These are phyloP conservation scores for Corrigiola litoralis DNA, from an alignment of 179 eudicot genomes.

Conservation along the genomic window DNA sequence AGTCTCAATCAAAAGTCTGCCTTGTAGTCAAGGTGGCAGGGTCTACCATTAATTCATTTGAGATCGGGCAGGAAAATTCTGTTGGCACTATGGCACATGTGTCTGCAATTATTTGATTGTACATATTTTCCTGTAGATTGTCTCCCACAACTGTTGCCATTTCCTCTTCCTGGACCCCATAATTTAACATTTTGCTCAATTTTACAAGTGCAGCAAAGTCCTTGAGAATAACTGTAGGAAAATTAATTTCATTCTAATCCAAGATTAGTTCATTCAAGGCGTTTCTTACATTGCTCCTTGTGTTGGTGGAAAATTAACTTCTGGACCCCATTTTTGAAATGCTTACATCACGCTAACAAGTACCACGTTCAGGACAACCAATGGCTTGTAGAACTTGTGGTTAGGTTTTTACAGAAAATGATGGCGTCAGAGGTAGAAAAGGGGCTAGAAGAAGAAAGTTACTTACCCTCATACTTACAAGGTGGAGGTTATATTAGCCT, in stretches of 20 bases:
- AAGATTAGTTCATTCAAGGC: slow-evolving; percentile 5
- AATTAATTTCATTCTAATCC: not conserved
- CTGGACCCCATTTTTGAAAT: no score
- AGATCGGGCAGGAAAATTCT: slow-evolving; percentile 15
- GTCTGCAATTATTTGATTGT: not conserved
- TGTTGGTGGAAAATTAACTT: no score
- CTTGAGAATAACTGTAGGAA: not conserved
- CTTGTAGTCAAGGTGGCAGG: slow-evolving; percentile 14
- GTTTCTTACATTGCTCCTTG: slow-evolving; percentile 1
- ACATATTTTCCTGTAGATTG: not conserved
- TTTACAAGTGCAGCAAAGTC: slow-evolving; percentile 6
- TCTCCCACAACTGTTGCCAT: not conserved
- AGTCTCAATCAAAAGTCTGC: slow-evolving; percentile 9
- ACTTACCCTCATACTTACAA: no score
- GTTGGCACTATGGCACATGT: not conserved
- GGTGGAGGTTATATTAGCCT: no score
- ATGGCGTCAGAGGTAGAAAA: no score
- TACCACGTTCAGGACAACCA: no score
- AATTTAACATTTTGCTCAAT: not conserved
- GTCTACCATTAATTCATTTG: slow-evolving; percentile 15
- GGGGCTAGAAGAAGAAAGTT: no score
- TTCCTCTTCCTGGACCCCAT: not conserved
- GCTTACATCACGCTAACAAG: no score
- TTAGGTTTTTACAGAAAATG: no score
- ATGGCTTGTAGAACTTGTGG: no score